Evolutionary conservation across 2,329 filamentous ascomycete species (phyloP).

Genomic region (Plenodomus tracheiphilus): DNA sequence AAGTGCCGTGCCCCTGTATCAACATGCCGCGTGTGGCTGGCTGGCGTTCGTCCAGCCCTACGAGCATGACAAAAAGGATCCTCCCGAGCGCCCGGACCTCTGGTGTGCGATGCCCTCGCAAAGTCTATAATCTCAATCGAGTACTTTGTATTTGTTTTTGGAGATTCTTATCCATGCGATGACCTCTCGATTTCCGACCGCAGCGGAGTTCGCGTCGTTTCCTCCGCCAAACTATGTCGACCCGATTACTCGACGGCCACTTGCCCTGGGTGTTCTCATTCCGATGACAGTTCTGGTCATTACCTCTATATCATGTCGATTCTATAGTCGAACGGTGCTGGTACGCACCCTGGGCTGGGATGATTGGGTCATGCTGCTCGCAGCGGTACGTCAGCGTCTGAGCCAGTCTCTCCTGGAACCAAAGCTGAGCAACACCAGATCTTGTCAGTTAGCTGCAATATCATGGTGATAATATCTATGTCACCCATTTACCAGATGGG

Average conservation of each 20-base stretch:
- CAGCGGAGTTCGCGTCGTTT: constrained; percentile 27
- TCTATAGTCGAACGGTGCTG: constrained; percentile 31
- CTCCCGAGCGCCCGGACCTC: not conserved
- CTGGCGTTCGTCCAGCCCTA: not conserved
- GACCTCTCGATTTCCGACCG: constrained; percentile 32
- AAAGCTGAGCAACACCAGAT: constrained; percentile 9
- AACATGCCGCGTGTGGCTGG: not conserved
- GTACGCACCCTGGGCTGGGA: constrained; percentile 31
- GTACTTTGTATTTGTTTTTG: not conserved
- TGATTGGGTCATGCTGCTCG: constrained; percentile 33
- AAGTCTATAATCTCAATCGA: not conserved
- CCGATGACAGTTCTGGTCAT: constrained; percentile 23
- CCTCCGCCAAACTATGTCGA: constrained; percentile 37
- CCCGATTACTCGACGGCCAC: constrained; percentile 23
- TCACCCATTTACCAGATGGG: constrained; percentile 30
- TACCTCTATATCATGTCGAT: constrained; percentile 21
- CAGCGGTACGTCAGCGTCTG: constrained; percentile 20
- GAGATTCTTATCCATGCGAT: constrained; percentile 4
- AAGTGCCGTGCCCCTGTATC: not conserved
- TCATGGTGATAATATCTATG: constrained; percentile 32
- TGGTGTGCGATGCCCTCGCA: no score
- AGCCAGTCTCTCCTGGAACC: no score
- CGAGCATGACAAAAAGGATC: not conserved
- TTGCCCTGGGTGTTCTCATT: constrained; percentile 29
- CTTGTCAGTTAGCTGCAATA: constrained; percentile 24